These are phyloP conservation scores for Coprinellus aureogranulatus DNA, from an alignment of 768 basidiomycete species.

Conservation along the genomic window DNA sequence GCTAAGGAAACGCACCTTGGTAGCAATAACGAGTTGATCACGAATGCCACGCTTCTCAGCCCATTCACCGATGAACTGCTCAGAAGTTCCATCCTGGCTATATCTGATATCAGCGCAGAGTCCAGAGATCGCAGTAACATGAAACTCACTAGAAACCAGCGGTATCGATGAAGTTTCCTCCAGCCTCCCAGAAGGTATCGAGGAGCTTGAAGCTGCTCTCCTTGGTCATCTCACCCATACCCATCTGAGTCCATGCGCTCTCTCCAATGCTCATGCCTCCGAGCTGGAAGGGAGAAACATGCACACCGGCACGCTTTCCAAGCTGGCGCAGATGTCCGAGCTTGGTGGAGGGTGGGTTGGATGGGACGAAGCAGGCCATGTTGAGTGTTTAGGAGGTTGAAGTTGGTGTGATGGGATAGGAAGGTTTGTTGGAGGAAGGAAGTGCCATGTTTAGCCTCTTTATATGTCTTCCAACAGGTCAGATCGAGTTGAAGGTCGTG, in stretches of 20 bases:
- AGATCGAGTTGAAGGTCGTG: no score
- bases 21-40: conserved; percentile 39
- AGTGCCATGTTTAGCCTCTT: background rate
- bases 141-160: conserved; percentile 35
- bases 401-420: background rate
- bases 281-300: conserved; percentile 48
- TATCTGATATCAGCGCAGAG: background rate
- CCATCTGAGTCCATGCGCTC: conserved; percentile 29
- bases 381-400: background rate
- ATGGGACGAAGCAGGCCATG: conserved; percentile 17
- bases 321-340: conserved; percentile 40
- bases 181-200: conserved; percentile 37
- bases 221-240: conserved; percentile 36
- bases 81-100: conserved; percentile 36
- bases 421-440: background rate
- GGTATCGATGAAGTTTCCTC: conserved; percentile 45
- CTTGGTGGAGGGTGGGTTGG: conserved; percentile 17
- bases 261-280: conserved; percentile 52
- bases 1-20: conserved; percentile 21
- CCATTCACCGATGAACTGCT: conserved; percentile 45
- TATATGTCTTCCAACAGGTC: no score
- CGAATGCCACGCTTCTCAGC: conserved; percentile 34
- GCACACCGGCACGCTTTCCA: conserved; percentile 40
- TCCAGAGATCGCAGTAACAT: background rate
- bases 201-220: conserved; percentile 40